Conservation (phyloP, 208 protist genomes). For the Angomonas ambiguus region DNA sequence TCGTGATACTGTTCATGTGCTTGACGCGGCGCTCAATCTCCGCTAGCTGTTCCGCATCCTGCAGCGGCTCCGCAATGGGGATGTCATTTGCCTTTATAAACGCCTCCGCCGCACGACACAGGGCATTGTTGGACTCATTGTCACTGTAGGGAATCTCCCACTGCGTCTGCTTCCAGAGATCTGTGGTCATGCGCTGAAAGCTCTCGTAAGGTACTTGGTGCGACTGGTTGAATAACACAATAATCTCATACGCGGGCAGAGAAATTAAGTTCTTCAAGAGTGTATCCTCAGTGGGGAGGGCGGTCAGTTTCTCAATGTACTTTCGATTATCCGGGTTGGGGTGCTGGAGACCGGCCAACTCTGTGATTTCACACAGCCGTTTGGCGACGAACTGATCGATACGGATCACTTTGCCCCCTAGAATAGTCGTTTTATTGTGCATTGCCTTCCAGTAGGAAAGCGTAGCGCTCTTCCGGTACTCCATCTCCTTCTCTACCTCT, state of each 20-base stretch:
- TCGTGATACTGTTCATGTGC: constrained; percentile 7
- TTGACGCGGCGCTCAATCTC: constrained; percentile 6
- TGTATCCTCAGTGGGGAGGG: constrained; percentile 21
- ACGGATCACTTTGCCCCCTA: constrained; percentile 39
- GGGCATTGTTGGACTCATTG: constrained; percentile 2
- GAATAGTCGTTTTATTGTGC: constrained; percentile 39
- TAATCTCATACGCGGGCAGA: constrained; percentile 38
- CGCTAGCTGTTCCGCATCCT: background rate
- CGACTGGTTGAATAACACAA: constrained; percentile 29
- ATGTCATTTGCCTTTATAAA: background rate
- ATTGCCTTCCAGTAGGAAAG: constrained; percentile 50
- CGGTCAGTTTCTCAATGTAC: constrained; percentile 15
- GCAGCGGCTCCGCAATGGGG: background rate
- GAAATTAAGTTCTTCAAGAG: constrained; percentile 36
- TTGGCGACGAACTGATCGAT: constrained; percentile 46
- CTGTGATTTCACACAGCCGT: constrained; percentile 45
- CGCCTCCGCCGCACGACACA: constrained; percentile 8
- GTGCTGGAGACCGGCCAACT: constrained; percentile 17
- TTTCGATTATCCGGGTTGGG: constrained; percentile 37
- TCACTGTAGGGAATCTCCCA: constrained; percentile 9
- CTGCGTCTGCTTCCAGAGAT: constrained; percentile 10
- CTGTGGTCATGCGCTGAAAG: constrained; percentile 21
- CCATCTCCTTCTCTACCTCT: constrained; percentile 12
- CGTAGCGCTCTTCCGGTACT: constrained; percentile 18
- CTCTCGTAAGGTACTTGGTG: constrained; percentile 28